Percentiles rank a stretch among this genome's conserved stretches.
These are phyloP conservation scores for Balamuthia mandrillaris DNA, from an alignment of 208 protist species.

Conservation along the genomic window DNA sequence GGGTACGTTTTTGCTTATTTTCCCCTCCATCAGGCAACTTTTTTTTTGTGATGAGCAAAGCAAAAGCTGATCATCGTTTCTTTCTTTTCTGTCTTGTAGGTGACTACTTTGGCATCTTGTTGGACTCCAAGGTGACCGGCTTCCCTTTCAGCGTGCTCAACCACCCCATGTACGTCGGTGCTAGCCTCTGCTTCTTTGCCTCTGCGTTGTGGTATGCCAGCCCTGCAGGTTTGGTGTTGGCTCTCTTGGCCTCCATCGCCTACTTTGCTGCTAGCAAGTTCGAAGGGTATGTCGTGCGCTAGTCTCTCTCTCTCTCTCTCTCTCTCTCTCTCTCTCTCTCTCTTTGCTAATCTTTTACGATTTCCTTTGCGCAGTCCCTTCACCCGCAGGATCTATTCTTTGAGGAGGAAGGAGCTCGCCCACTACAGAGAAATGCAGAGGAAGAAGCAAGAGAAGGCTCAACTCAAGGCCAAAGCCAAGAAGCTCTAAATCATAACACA, in stretches of 20 bases:
- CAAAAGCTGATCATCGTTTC: neutral
- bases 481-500: no score
- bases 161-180: slow-evolving; percentile 90
- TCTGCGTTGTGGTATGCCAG: slow-evolving; percentile 70
- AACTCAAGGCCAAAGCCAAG: no score
- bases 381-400: slow-evolving; percentile 81
- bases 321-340: neutral
- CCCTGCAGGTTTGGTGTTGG: slow-evolving; percentile 75
- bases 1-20: slow-evolving; percentile 42
- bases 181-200: slow-evolving; percentile 82
- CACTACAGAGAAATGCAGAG: no score
- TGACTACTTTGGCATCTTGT: slow-evolving; percentile 89
- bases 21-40: neutral
- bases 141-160: slow-evolving; percentile 87
- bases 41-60: neutral
- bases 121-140: slow-evolving; percentile 79
- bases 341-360: neutral
- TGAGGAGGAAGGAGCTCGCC: slow-evolving; percentile 32
- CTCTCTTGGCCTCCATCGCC: slow-evolving; percentile 74
- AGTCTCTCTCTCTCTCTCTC: neutral
- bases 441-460: no score
- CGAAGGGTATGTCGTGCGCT: slow-evolving; percentile 63
- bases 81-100: slow-evolving; percentile 39
- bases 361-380: slow-evolving; percentile 68
- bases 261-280: slow-evolving; percentile 81